Evolutionary conservation across 1,284 basidiomycete species (phyloP).

Genomic region (Fistulina hepatica): DNA sequence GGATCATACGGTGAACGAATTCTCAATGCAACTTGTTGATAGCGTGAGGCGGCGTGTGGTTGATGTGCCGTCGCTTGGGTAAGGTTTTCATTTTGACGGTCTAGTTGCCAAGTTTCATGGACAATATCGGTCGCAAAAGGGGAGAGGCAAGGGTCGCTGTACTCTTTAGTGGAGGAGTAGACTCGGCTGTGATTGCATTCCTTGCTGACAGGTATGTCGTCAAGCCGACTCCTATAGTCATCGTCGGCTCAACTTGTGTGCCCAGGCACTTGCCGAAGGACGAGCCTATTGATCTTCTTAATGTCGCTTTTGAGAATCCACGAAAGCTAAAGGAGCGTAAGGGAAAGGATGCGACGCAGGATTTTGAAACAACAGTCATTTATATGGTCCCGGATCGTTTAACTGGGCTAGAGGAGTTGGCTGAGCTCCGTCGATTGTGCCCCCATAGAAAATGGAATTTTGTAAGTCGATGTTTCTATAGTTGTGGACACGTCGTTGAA

Average conservation of each 20-base stretch:
- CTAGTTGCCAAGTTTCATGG: slow-evolving; percentile 2
- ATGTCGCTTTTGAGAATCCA: slow-evolving; percentile 94
- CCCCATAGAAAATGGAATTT: slow-evolving; percentile 84
- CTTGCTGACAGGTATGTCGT: slow-evolving; percentile 56
- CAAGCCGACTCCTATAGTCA: slow-evolving; percentile 11
- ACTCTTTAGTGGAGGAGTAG: slow-evolving; percentile 94
- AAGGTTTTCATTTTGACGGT: slow-evolving; percentile 14
- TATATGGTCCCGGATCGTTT: slow-evolving; percentile 81
- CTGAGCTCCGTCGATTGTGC: slow-evolving; percentile 64
- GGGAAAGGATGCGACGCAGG: slow-evolving; percentile 4
- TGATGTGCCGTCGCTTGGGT: slow-evolving; percentile 39
- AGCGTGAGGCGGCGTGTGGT: slow-evolving; percentile 54
- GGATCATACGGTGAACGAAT: slow-evolving; percentile 33
- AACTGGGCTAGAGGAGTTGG: slow-evolving; percentile 68
- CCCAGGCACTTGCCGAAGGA: slow-evolving; percentile 54
- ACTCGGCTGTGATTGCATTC: slow-evolving; percentile 78
- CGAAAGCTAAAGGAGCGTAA: slow-evolving; percentile 43
- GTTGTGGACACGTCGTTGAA: slow-evolving; percentile 3
- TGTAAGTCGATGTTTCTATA: slow-evolving; percentile 33
- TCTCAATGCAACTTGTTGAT: slow-evolving; percentile 42
- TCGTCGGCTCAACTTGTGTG: slow-evolving; percentile 6
- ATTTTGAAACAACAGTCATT: slow-evolving; percentile 15
- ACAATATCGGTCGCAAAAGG: slow-evolving; percentile 9
- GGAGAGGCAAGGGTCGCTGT: slow-evolving; percentile 63
- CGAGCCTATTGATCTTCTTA: slow-evolving; percentile 88